Evolutionary conservation across 2,329 filamentous ascomycete species (phyloP).

Genomic region (Pestalotiopsis sp.): DNA sequence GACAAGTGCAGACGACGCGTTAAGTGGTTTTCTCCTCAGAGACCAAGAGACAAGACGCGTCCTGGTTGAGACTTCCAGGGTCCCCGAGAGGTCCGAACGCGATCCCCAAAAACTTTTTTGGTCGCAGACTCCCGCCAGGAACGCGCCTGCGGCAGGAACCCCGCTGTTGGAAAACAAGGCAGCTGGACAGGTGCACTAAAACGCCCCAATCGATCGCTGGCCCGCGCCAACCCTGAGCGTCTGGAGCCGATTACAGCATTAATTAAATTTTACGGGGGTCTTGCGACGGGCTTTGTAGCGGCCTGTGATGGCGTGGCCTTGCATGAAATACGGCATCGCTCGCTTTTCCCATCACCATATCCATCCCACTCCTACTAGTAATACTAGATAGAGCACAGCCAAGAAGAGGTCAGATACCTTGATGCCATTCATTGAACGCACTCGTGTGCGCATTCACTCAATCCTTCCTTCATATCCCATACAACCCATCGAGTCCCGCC

Average conservation of each 20-base stretch:
- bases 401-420: neutral
- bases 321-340: neutral
- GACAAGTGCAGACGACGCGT: too few relatives aligned
- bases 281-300: neutral
- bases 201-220: neutral
- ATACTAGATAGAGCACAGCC: neutral
- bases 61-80: neutral
- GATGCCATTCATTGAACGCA: neutral
- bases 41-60: neutral
- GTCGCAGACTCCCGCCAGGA: neutral
- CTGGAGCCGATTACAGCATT: neutral
- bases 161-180: neutral
- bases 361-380: too few relatives aligned
- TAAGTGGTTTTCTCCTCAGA: neutral
- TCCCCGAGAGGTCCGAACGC: neutral
- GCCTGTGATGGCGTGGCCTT: neutral
- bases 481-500: neutral
- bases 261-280: neutral
- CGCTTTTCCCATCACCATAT: too few relatives aligned
- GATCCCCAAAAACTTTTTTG: neutral
- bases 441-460: neutral
- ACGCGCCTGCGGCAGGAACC: neutral
- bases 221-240: neutral
- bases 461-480: neutral
- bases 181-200: neutral